Conservation (phyloP, 768 basidiomycete species). For the Serendipita sp. region DNA sequence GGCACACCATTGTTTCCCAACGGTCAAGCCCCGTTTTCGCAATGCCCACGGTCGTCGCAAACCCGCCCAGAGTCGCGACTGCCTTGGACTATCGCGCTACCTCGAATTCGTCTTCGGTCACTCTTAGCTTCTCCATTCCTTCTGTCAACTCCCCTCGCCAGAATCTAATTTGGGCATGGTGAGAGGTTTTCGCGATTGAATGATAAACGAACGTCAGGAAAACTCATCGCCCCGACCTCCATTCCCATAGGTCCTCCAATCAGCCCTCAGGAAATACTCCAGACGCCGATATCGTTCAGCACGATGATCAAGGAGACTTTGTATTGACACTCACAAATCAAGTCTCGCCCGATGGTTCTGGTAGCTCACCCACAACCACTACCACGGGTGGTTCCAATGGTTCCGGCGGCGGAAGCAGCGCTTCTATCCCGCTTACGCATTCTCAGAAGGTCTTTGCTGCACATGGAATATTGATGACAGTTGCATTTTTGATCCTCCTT, state of each 20-base stretch:
- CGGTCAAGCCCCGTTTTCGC: constrained; percentile 34
- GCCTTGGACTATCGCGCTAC: background rate
- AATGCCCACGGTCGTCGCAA: constrained; percentile 40
- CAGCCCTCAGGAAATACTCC: constrained; percentile 11
- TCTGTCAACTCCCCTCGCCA: background rate
- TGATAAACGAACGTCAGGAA: background rate
- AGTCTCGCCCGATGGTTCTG: constrained; percentile 1
- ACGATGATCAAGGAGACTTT: constrained; percentile 30
- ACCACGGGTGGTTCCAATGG: background rate
- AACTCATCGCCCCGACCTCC: background rate
- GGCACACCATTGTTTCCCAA: constrained; percentile 49
- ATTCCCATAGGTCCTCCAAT: background rate
- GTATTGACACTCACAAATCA: constrained; percentile 35
- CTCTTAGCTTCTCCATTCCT: background rate
- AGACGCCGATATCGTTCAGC: constrained; percentile 33
- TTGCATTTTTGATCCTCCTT: constrained; percentile 41
- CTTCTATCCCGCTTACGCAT: background rate
- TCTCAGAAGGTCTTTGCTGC: constrained; percentile 12
- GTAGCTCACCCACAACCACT: background rate
- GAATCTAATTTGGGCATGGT: background rate
- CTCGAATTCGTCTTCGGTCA: background rate
- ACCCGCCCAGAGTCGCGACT: constrained; percentile 38
- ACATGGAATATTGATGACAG: constrained; percentile 37
- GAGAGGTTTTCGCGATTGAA: background rate
- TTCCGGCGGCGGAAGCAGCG: background rate